Conservation (phyloP, 2,329 filamentous ascomycete genomes). For the Fusarium mundagurra region DNA sequence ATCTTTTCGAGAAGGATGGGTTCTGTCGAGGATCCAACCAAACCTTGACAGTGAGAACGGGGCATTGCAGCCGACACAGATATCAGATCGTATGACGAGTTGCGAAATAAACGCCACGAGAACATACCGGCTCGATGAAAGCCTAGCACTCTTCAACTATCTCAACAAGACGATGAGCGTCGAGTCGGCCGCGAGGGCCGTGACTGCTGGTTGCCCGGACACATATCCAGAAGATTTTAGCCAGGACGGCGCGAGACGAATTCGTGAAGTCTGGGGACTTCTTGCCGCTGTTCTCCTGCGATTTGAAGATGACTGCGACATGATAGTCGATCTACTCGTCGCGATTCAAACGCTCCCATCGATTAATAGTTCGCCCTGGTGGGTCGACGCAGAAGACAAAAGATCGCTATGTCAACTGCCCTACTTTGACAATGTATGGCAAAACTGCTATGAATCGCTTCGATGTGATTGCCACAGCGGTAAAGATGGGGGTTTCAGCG, state of each 20-base stretch:
- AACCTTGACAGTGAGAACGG: too few species aligned
- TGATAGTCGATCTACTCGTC: background rate
- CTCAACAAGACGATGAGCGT: background rate
- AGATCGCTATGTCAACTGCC: background rate
- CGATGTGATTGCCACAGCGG: too few species aligned
- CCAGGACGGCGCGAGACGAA: too few species aligned
- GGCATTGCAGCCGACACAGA: too few species aligned
- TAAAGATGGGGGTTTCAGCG: too few species aligned
- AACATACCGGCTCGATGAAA: slow-evolving; percentile 1
- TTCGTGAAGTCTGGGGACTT: background rate
- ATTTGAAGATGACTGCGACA: background rate
- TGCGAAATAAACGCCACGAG: too few species aligned
- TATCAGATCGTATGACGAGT: too few species aligned
- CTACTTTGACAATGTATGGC: accelerated
- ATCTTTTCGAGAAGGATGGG: too few species aligned
- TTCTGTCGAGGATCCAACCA: too few species aligned
- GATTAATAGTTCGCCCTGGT: background rate
- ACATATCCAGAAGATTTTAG: too few species aligned
- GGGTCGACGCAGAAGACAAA: too few species aligned
- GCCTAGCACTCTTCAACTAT: background rate
- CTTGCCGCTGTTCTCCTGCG: background rate
- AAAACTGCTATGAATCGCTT: background rate
- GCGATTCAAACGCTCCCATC: background rate
- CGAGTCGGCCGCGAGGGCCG: background rate
- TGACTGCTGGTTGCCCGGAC: background rate